phyloP scores from a whole-genome alignment of 768 basidiomycete species.

The Hericium alpestre region DNA sequence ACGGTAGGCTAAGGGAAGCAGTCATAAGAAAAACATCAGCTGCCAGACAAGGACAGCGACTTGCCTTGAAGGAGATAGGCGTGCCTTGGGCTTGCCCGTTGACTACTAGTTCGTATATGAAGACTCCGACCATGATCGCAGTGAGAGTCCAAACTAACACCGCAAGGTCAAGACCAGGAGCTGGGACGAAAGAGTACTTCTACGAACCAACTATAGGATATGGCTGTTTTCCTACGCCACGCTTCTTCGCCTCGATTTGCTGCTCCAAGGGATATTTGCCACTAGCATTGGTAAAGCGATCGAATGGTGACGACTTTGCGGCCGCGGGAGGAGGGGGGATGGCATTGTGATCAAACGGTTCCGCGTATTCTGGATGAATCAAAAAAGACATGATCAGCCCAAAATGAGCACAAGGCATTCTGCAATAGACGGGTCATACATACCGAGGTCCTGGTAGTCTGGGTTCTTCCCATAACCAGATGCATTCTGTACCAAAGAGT shows the following conservation, averaged over 20 bases:
- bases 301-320: not conserved
- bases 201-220: constrained; percentile 67
- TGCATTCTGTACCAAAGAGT: not conserved
- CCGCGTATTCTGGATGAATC: not conserved
- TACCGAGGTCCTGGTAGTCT: constrained; percentile 1
- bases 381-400: not conserved
- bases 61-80: constrained; percentile 76
- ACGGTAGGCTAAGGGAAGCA: constrained; percentile 47
- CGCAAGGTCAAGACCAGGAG: constrained; percentile 3
- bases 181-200: not conserved
- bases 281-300: constrained; percentile 1
- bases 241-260: constrained; percentile 79
- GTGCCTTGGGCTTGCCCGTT: constrained; percentile 71
- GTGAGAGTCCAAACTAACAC: constrained; percentile 54
- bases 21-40: not conserved
- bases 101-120: constrained; percentile 78
- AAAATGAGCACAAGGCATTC: not conserved
- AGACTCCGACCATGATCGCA: constrained; percentile 54
- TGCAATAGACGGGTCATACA: not conserved
- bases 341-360: not conserved
- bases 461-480: not conserved
- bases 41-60: constrained; percentile 6
- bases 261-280: constrained; percentile 54
- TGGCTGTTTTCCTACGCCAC: constrained; percentile 73
- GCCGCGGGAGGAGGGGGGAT: not conserved